phyloP scores from a whole-genome alignment of 345 rosid species.

The Citrus cavaleriei region DNA sequence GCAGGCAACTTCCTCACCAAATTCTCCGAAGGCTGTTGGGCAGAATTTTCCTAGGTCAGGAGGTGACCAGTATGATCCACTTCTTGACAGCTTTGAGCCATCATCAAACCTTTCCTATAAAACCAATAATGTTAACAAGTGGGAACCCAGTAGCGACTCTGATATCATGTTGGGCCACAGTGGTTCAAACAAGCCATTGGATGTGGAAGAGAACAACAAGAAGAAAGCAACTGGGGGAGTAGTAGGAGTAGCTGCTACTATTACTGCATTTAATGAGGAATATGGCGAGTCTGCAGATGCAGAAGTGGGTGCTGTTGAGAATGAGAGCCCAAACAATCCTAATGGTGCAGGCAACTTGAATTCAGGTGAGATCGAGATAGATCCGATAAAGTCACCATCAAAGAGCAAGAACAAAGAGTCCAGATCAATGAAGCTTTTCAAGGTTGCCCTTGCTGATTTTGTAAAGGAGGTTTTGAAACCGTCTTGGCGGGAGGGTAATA shows the following conservation, averaged over 20 bases:
- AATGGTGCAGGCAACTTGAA: constrained; percentile 26
- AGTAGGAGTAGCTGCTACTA: constrained; percentile 19
- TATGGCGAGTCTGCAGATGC: constrained; percentile 69
- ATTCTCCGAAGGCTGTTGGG: constrained; percentile 32
- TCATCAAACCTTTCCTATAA: constrained; percentile 36
- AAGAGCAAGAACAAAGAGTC: constrained; percentile 60
- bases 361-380: constrained; percentile 48
- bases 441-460: constrained; percentile 70
- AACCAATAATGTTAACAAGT: constrained; percentile 31
- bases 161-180: constrained; percentile 35
- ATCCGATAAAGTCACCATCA: constrained; percentile 47
- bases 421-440: constrained; percentile 69
- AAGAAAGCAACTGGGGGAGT: constrained; percentile 33
- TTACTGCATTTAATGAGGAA: constrained; percentile 49
- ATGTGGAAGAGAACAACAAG: constrained; percentile 53
- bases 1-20: constrained; percentile 38
- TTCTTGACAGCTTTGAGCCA: constrained; percentile 80
- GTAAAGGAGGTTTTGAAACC: constrained; percentile 94
- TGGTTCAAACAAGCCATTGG: constrained; percentile 50
- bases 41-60: constrained; percentile 29
- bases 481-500: constrained; percentile 87
- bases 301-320: constrained; percentile 61
- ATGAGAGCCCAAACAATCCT: constrained; percentile 42
- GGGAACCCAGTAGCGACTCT: constrained; percentile 39
- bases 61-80: constrained; percentile 79